Evolutionary conservation across 768 basidiomycete species (phyloP).

Genomic region (Panaeolus cyanescens): DNA sequence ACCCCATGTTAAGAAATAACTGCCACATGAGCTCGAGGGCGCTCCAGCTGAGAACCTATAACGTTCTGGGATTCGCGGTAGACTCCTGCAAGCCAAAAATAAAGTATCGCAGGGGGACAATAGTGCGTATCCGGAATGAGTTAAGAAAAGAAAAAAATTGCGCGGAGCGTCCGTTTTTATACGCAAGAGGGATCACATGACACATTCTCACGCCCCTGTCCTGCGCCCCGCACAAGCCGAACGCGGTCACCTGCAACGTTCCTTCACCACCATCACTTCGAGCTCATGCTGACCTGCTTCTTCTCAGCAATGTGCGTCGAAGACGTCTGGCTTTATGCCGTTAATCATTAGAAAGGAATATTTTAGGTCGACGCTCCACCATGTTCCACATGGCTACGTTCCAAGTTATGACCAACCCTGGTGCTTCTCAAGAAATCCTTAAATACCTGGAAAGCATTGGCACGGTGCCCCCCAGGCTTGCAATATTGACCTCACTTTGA

Average conservation of each 20-base stretch:
- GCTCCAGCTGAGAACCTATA: conserved; percentile 27
- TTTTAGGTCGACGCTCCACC: not conserved
- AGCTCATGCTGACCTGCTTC: not conserved
- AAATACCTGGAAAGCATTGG: conserved; percentile 15
- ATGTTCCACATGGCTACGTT: not conserved
- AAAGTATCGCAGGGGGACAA: conserved; percentile 27
- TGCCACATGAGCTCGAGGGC: conserved; percentile 18
- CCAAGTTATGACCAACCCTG: not conserved
- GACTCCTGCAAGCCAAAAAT: conserved; percentile 25
- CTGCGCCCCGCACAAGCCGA: not conserved
- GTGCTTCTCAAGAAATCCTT: not conserved
- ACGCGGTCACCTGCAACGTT: not conserved
- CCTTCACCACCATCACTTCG: not conserved
- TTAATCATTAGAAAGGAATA: not conserved
- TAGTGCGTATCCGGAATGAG: conserved; percentile 28
- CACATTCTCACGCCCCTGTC: not conserved
- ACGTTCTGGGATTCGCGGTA: conserved; percentile 25
- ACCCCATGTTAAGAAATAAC: conserved; percentile 24
- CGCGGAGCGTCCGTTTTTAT: not conserved
- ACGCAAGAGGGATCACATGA: conserved; percentile 7
- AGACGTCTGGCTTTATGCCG: not conserved
- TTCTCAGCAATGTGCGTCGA: not conserved
- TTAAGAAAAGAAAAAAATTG: conserved; percentile 16
- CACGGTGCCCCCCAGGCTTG: no score
- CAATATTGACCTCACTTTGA: no score